A percentile compares a stretch with the other conserved stretches of the same genome.
Evolutionary conservation across 2,329 filamentous ascomycete species (phyloP).

Genomic region (Parascedosporium putredinis): DNA sequence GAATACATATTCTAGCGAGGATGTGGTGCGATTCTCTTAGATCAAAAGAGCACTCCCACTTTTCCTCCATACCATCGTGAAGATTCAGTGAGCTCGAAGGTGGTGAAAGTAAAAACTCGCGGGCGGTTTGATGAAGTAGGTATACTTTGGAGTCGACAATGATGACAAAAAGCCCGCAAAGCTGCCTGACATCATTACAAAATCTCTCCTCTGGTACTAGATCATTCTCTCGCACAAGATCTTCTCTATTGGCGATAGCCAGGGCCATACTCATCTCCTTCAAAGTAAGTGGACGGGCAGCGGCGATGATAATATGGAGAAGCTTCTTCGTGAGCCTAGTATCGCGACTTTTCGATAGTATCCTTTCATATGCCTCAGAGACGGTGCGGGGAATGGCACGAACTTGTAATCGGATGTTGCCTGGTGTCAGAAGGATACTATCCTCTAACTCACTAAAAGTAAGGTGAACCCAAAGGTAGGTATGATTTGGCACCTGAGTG

Average conservation of each 20-base stretch:
- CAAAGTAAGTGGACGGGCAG: constrained; percentile 15
- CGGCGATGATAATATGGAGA: constrained; percentile 17
- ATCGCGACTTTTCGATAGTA: constrained; percentile 14
- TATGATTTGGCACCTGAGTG: constrained; percentile 12
- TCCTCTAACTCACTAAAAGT: constrained; percentile 8
- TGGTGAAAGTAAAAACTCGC: constrained; percentile 17
- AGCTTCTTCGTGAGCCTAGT: constrained; percentile 11
- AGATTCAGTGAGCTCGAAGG: not conserved
- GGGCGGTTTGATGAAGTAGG: constrained; percentile 21
- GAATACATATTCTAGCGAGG: not conserved
- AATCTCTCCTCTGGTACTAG: constrained; percentile 7
- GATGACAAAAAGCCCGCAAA: constrained; percentile 23
- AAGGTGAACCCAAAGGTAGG: constrained; percentile 19
- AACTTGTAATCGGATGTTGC: constrained; percentile 7
- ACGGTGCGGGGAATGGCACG: constrained; percentile 13
- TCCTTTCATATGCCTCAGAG: constrained; percentile 18
- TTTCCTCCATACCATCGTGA: not conserved
- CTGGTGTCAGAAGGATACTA: constrained; percentile 9
- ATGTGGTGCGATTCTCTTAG: not conserved
- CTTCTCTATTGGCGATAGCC: not conserved
- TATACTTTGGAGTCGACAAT: constrained; percentile 15
- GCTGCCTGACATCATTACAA: constrained; percentile 12
- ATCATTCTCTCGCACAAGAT: not conserved
- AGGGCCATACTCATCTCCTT: constrained; percentile 15
- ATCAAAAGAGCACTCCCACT: not conserved